Base-by-base conservation (phyloP, 805 yeast genomes). In the Suhomyces vadensis region DNA sequence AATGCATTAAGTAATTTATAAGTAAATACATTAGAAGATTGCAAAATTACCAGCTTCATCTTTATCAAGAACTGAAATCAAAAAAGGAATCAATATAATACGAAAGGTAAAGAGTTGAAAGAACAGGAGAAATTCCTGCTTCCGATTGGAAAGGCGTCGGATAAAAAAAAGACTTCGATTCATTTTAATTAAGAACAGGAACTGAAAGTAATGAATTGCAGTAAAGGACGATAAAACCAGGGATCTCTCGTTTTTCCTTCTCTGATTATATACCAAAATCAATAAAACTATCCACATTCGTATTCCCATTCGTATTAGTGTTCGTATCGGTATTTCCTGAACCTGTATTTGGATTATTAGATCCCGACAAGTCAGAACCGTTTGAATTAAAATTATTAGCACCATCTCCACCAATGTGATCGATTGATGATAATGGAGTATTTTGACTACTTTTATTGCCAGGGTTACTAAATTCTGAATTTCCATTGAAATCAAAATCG, bases 261-360 rank as follows among this genome's bases (percentile, higher is more conserved):
- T 17, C 16, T 20, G 23, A 13, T 35, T 31, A 37, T 26, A 35
- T 27, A 17, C 53, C 53, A 39, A 48, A 51, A 35, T 51, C 54
- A 26, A 59, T 56, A 31, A 56, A 59, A 29, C 50, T 54, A 31
- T 59, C 64, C n/a, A 53, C 58, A 17, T 54, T 53, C 25, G 48
- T 48, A 33, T 42, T 47, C n/a, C 48, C 46, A 20, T 14, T n/a
- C n/a, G n/a, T n/a, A n/a, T n/a, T 29, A 31, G 47, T 35, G 13
- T 44, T 39, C 17, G 39, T 17, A 36, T 31, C 43, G 31, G 36
- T 39, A 16, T 20, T 27, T 22, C 37, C 31, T 11, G 37, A 33
- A 10, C 14, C 33, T 16, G 36, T 16, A 8, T 10, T 10, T 16
- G 37, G n/a, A 33, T 33, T 33, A n/a, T 19, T 33, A 14, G 14